Percentiles rank a stretch among this genome's conserved stretches.
These are phyloP conservation scores for Leptoxyphium fumago DNA, from an alignment of 2,329 filamentous ascomycete species.

Conservation along the genomic window DNA sequence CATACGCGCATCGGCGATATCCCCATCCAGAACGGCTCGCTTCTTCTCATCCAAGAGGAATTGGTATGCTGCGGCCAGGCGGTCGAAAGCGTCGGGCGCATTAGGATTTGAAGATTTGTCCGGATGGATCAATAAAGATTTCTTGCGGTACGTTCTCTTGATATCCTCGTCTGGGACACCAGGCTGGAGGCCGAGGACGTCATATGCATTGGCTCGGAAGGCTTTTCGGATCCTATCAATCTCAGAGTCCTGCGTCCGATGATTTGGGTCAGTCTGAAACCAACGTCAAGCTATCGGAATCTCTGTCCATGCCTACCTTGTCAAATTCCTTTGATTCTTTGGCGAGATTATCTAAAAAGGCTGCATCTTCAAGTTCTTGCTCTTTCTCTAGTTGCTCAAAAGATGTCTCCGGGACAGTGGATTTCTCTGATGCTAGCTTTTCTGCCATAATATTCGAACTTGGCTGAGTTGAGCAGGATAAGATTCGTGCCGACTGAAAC, in stretches of 20 bases:
- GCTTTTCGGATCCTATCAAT: slow-evolving; percentile 88
- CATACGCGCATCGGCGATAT: slow-evolving; percentile 90
- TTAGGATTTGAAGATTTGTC: slow-evolving; percentile 89
- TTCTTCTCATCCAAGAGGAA: slow-evolving; percentile 89
- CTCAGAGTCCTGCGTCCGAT: slow-evolving; percentile 58
- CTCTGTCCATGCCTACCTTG: slow-evolving; percentile 43
- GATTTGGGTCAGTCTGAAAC: too few relatives aligned
- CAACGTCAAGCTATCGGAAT: too few relatives aligned
- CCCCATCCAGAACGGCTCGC: slow-evolving; percentile 74
- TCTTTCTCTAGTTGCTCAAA: slow-evolving; percentile 17
- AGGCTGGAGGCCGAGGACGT: slow-evolving; percentile 87
- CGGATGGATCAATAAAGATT: slow-evolving; percentile 96
- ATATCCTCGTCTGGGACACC: slow-evolving; percentile 94
- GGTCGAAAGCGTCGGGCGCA: slow-evolving; percentile 91
- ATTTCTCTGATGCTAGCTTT: slow-evolving; percentile 9
- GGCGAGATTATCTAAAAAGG: slow-evolving; percentile 68
- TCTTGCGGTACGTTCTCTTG: slow-evolving; percentile 85
- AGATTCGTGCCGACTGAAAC: too few relatives aligned
- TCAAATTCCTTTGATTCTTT: slow-evolving; percentile 79
- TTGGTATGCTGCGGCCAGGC: slow-evolving; percentile 85
- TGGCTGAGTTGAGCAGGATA: too few relatives aligned
- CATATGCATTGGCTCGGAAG: slow-evolving; percentile 75
- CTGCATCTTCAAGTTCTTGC: slow-evolving; percentile 39
- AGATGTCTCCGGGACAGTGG: slow-evolving; percentile 14
- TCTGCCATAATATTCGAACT: not conserved